phyloP scores from a whole-genome alignment of 306 rosid genomes.

The Mucuna pruriens region DNA sequence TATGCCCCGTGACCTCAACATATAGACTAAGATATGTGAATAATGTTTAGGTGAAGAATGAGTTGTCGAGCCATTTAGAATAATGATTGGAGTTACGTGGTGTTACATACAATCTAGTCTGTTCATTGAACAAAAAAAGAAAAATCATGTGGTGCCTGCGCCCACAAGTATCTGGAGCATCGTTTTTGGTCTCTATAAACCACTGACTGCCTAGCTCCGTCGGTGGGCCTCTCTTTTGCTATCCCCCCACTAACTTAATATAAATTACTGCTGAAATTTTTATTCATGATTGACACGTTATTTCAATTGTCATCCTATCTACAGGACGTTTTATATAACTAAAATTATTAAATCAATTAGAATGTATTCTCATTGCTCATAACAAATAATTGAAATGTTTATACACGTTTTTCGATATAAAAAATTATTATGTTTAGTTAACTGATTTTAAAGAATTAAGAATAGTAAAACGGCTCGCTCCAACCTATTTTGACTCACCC shows the following conservation, averaged over 20 bases:
- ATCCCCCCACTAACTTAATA: too few species aligned
- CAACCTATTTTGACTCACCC: too few species aligned
- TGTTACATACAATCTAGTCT: not conserved
- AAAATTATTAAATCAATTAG: too few species aligned
- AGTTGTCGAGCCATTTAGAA: not conserved
- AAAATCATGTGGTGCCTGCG: not conserved
- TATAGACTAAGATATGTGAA: not conserved
- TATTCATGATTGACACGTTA: too few species aligned
- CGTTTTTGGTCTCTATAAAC: not conserved
- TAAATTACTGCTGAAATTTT: too few species aligned
- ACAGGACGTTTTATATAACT: not conserved
- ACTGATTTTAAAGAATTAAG: too few species aligned
- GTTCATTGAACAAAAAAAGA: not conserved
- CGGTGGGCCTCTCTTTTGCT: too few species aligned
- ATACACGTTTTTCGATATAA: too few species aligned
- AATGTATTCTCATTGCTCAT: too few species aligned
- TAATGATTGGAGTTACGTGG: not conserved
- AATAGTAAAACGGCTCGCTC: too few species aligned
- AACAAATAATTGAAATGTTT: too few species aligned
- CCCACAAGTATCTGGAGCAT: not conserved
- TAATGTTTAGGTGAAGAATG: not conserved
- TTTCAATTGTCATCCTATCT: not conserved
- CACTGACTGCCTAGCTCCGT: not conserved
- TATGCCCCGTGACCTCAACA: not conserved
- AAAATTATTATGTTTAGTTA: too few species aligned